A percentile compares a stretch with the other conserved stretches of the same genome.
phyloP scores from a whole-genome alignment of 257 asterid species.

The Solanum arcanum region DNA sequence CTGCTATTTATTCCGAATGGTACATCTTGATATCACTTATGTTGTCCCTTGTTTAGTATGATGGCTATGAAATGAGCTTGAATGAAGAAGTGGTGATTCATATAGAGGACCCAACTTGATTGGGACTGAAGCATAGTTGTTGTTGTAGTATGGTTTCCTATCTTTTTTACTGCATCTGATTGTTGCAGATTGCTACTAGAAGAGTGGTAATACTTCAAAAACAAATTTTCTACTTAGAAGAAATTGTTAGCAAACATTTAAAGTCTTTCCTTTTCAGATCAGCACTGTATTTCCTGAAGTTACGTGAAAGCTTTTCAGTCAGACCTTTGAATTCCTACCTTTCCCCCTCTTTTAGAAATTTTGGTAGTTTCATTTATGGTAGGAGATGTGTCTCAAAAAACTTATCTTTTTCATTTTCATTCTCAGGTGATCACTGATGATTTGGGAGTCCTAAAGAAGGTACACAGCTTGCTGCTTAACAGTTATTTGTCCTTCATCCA shows the following conservation, averaged over 20 bases:
- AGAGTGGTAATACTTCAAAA: background rate
- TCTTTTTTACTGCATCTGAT: background rate
- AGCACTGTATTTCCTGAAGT: background rate
- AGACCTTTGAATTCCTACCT: background rate
- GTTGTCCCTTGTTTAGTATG: background rate
- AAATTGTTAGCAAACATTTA: background rate
- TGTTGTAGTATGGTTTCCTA: background rate
- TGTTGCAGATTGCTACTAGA: background rate
- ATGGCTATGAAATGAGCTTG: background rate
- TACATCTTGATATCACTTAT: background rate
- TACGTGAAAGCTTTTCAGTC: background rate
- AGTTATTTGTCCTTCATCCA: background rate
- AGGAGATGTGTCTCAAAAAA: background rate
- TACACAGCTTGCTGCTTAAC: slow-evolving; percentile 14
- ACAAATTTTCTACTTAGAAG: background rate
- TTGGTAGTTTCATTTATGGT: background rate
- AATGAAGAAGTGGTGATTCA: background rate
- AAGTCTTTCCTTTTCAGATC: background rate
- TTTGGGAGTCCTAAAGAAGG: slow-evolving; percentile 84
- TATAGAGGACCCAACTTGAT: background rate
- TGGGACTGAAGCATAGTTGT: background rate
- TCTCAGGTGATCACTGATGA: slow-evolving; percentile 81
- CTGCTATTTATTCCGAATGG: background rate
- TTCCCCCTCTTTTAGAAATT: background rate
- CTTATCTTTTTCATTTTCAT: background rate